Conservation (phyloP, 129 eudicot genomes). For the Chrysanthemum seticuspe region DNA sequence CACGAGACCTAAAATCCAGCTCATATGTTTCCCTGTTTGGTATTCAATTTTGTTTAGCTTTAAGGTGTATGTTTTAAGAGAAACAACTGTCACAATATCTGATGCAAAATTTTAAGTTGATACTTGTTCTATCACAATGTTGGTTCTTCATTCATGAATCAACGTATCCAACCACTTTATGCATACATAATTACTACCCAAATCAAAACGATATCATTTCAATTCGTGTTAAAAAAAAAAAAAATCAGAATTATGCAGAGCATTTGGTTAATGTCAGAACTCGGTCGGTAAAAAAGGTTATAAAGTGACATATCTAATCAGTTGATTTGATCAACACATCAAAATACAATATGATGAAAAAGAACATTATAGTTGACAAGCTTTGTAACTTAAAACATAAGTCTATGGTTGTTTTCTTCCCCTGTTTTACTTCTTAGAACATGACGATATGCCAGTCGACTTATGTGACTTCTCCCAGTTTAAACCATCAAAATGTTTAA, state of each 20-base stretch:
- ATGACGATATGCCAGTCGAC: constrained; percentile 51
- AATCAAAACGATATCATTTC: no score
- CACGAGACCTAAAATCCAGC: background rate
- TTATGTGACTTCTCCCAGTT: constrained; percentile 72
- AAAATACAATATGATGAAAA: no score
- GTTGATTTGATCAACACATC: no score
- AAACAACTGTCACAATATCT: background rate
- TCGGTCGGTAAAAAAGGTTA: no score
- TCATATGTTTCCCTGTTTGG: background rate
- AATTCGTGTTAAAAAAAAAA: no score
- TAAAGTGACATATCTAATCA: no score
- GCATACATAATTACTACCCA: no score
- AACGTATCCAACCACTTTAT: no score
- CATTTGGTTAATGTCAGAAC: no score
- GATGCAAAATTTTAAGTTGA: background rate
- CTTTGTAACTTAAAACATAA: no score
- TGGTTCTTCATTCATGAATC: background rate
- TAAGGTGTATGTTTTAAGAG: constrained; percentile 31
- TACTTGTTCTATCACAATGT: background rate
- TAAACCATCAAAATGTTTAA: constrained; percentile 56
- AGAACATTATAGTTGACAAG: no score
- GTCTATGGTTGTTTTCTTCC: background rate
- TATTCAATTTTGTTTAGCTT: constrained; percentile 11
- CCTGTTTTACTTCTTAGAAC: constrained; percentile 45
- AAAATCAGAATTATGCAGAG: no score